Percentiles rank a stretch among this genome's conserved stretches.
phyloP scores from a whole-genome alignment of 352 stramenopile genomes.

The Peronospora destructor region DNA sequence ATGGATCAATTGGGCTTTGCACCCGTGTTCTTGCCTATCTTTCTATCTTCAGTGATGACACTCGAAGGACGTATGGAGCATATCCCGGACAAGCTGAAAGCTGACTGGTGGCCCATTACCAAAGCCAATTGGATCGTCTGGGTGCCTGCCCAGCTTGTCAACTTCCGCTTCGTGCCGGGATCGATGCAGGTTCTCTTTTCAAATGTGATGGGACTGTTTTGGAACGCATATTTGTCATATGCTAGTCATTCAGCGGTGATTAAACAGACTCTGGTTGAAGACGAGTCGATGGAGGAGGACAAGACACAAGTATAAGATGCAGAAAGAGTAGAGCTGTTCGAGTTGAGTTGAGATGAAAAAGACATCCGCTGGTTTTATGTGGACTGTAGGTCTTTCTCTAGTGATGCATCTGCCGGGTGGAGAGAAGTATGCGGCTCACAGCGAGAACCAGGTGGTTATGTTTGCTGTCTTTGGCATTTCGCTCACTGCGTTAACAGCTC shows the following conservation, averaged over 20 bases:
- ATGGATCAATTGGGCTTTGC: constrained; percentile 78
- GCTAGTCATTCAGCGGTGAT: constrained; percentile 45
- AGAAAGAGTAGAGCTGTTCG: neutral
- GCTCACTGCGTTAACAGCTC: constrained; percentile 41
- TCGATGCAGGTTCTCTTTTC: constrained; percentile 79
- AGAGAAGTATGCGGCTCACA: constrained; percentile 15
- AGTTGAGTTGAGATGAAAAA: neutral
- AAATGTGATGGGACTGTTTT: constrained; percentile 74
- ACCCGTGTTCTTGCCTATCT: constrained; percentile 61
- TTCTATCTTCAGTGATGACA: constrained; percentile 61
- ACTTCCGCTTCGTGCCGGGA: constrained; percentile 73
- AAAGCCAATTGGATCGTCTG: constrained; percentile 79
- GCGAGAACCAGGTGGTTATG: constrained; percentile 17
- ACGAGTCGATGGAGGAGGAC: neutral
- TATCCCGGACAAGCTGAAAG: constrained; percentile 54
- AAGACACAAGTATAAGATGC: constrained; percentile 2
- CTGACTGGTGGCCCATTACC: constrained; percentile 72
- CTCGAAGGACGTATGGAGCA: constrained; percentile 46
- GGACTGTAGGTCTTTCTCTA: neutral
- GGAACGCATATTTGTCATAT: constrained; percentile 81
- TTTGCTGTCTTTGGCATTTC: constrained; percentile 19
- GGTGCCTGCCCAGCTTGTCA: constrained; percentile 74
- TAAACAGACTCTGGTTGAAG: constrained; percentile 11
- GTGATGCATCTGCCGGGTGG: constrained; percentile 3
- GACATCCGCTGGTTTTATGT: neutral